phyloP scores from a whole-genome alignment of 257 asterid species.

The Paulownia fortunei region DNA sequence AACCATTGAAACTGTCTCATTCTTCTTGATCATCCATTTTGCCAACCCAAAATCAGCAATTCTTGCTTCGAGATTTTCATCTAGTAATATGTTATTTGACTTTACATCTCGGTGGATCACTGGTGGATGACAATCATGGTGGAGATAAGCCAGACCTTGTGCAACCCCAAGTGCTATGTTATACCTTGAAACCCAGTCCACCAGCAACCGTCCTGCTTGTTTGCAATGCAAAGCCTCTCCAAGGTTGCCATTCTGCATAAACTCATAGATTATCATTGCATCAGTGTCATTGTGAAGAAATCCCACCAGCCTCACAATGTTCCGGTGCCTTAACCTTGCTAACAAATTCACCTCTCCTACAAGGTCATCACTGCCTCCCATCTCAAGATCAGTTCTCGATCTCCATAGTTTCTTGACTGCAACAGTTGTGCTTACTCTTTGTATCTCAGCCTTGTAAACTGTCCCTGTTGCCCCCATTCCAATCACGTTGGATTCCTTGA shows the following conservation, averaged over 20 bases:
- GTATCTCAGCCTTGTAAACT: slow-evolving; percentile 76
- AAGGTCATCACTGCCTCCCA: slow-evolving; percentile 58
- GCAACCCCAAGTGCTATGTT: slow-evolving; percentile 65
- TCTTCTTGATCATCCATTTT: slow-evolving; percentile 43
- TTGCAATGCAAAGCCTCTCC: slow-evolving; percentile 51
- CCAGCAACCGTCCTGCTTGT: slow-evolving; percentile 23
- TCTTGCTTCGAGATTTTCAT: slow-evolving; percentile 51
- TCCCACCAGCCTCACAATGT: slow-evolving; percentile 56
- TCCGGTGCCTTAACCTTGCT: slow-evolving; percentile 59
- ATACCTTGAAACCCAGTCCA: slow-evolving; percentile 53
- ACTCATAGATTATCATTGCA: slow-evolving; percentile 54
- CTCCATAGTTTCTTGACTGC: slow-evolving; percentile 87
- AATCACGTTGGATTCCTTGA: slow-evolving; percentile 69
- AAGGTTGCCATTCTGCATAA: slow-evolving; percentile 55
- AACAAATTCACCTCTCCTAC: slow-evolving; percentile 73
- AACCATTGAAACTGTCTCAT: slow-evolving; percentile 54
- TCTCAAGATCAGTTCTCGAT: slow-evolving; percentile 58
- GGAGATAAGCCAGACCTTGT: slow-evolving; percentile 61
- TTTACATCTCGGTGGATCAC: slow-evolving; percentile 62
- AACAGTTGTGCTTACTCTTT: slow-evolving; percentile 47
- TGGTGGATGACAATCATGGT: slow-evolving; percentile 59
- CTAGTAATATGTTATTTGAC: slow-evolving; percentile 57
- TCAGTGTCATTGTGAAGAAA: slow-evolving; percentile 48
- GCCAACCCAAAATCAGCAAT: slow-evolving; percentile 67
- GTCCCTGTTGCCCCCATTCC: slow-evolving; percentile 85